Base-by-base conservation (phyloP, 345 rosid genomes). In the Eucalyptus globulus region DNA sequence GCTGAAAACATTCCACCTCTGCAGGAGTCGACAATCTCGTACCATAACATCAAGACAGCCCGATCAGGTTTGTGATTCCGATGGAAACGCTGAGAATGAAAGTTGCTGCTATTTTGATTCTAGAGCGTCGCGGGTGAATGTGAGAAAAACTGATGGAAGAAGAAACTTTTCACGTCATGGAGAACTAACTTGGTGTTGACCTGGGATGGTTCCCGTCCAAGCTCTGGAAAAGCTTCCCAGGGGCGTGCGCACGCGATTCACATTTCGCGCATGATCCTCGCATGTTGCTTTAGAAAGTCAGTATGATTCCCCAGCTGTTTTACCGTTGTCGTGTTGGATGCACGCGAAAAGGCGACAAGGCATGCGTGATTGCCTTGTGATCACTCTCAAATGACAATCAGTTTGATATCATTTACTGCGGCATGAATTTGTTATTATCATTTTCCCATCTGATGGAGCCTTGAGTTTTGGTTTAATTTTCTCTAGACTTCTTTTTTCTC, bases 1-100 rank as follows among this genome's bases (percentile, higher is more conserved):
- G 91, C 90, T 40, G 99, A 96, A 90, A 96, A 97, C 90, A 95
- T 97, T 87, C 98, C 99, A 89, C 98, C 98, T 13, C 91, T 96
- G 90, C 95, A 95, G 90, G 99, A 97, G 94, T 90, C 96, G 81
- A 92, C 95, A 29, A 14, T 29, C 17, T 29, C 37, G 22, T 95
- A 96, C 88, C 92, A 96, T 60, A 95, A 96, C 93, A 95, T 96
- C 80, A 96, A 96, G 87, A 50, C 40, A 50, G 86, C 95, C 31
- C 21, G 95, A 94, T 90, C 93, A 93, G 89, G 98, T 98, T 83
- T 90, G 81, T 43, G 97, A 96, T 87, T 90, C 95, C 13, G 86
- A 93, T 58, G 99, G 98, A 87, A 94, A 93, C 89, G 92, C 94
- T 83, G 95, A 90, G 93, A 94, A 89, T 88, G 96, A 95, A 88